Evolutionary conservation across 2,329 filamentous ascomycete species (phyloP), one percentile per base, ranked within the genome.

Genomic region (Fusarium domesticum): DNA sequence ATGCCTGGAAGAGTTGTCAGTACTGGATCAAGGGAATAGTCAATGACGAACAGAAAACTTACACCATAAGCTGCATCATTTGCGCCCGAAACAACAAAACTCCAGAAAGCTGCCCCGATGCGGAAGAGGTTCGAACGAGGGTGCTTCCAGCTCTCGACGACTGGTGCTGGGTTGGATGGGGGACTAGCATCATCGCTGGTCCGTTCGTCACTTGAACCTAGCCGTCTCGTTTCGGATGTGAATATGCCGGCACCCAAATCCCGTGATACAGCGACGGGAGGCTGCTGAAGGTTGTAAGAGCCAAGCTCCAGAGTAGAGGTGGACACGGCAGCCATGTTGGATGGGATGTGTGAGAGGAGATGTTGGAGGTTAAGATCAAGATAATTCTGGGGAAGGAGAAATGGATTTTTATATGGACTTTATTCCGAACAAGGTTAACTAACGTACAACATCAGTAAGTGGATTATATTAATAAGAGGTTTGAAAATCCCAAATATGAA

Each of bases 1-100:
- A 63, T 33, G 74, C 70, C 70, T 76, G 17, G 12, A 2, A 14
- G 31, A 15, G 10, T 30, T 43, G 10, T 25, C n/a, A 42, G 30
- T n/a, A n/a, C n/a, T n/a, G n/a, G n/a, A n/a, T n/a, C n/a, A n/a
- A n/a, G n/a, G n/a, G n/a, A n/a, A n/a, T n/a, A n/a, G n/a, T n/a
- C n/a, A n/a, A n/a, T n/a, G n/a, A n/a, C n/a, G n/a, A n/a, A n/a
- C n/a, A n/a, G 8, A 15, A 1, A 6, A 65, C 74, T 67, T 61
- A 78, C 76, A 50, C 78, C 78, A 42, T 80, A 80, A 10, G 76
- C 76, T 3, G 76, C 72, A 62, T 81, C 78, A 42, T 80, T 81
- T 8, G 76, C 72, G 0, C 81, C 81, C 60, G 80, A 75, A 2
- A 79, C 72, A 5, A 79, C 56, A 47, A 84, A 78, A 6, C 72